These are phyloP conservation scores for Cruciata laevipes DNA, from an alignment of 257 asterid species.

Conservation along the genomic window DNA sequence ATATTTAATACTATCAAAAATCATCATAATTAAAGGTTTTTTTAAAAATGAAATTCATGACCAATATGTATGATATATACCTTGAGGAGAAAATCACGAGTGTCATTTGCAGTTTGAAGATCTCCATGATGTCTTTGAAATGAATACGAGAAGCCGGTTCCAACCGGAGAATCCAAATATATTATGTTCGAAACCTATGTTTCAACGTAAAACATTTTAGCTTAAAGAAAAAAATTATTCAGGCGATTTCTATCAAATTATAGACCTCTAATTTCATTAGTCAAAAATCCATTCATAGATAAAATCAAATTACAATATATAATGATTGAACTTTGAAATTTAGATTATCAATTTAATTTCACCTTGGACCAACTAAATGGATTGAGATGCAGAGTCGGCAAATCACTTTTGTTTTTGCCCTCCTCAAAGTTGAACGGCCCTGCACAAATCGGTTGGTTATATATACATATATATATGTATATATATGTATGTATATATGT, in stretches of 20 bases:
- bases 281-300: too few relatives aligned
- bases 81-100: conserved; percentile 53
- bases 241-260: too few relatives aligned
- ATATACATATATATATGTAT: too few relatives aligned
- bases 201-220: neutral
- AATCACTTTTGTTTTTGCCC: conserved; percentile 27
- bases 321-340: too few relatives aligned
- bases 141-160: conserved; percentile 59
- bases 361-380: conserved; percentile 63
- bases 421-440: conserved; percentile 61
- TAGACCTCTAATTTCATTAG: too few relatives aligned
- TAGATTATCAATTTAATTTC: neutral
- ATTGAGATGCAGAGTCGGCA: conserved; percentile 52
- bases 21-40: too few relatives aligned
- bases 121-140: conserved; percentile 30
- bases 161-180: conserved; percentile 58
- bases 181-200: conserved; percentile 42
- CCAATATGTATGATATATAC: conserved; percentile 14
- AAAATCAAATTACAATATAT: too few relatives aligned
- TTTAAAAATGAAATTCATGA: neutral
- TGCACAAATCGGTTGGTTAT: neutral
- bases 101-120: conserved; percentile 42
- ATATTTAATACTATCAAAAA: too few relatives aligned
- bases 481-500: too few relatives aligned
- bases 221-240: neutral